phyloP scores from a whole-genome alignment of 2,329 filamentous ascomycete species.

The Trichoderma koningii region DNA sequence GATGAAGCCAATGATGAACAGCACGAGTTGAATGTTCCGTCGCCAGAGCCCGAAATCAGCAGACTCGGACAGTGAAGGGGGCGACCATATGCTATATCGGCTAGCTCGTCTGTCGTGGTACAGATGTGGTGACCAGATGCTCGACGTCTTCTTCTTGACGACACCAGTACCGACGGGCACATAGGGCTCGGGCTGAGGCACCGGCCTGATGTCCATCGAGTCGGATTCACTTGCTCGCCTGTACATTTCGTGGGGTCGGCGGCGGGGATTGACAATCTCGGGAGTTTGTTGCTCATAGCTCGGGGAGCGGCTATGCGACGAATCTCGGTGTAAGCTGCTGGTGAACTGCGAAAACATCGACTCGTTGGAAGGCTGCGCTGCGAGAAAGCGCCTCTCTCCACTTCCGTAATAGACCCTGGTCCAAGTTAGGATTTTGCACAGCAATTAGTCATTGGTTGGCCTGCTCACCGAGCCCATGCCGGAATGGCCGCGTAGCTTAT shows the following conservation, averaged over 20 bases:
- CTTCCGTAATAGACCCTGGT: slow-evolving; percentile 69
- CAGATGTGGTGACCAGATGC: slow-evolving; percentile 75
- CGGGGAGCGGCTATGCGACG: slow-evolving; percentile 51
- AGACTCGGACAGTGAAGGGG: slow-evolving; percentile 69
- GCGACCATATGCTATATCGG: slow-evolving; percentile 68
- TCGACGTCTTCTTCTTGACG: slow-evolving; percentile 55
- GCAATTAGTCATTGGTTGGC: not conserved
- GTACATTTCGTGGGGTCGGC: slow-evolving; percentile 45
- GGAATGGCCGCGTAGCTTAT: slow-evolving; percentile 51
- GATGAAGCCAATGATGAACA: slow-evolving; percentile 77
- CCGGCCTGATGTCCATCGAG: slow-evolving; percentile 49
- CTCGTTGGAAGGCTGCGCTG: slow-evolving; percentile 47
- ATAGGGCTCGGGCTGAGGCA: slow-evolving; percentile 40
- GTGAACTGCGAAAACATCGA: slow-evolving; percentile 50
- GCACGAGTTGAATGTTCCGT: slow-evolving; percentile 71
- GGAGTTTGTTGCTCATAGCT: slow-evolving; percentile 52
- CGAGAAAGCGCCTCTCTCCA: slow-evolving; percentile 59
- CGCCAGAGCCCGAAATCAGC: slow-evolving; percentile 62
- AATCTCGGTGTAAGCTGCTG: slow-evolving; percentile 51
- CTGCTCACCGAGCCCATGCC: slow-evolving; percentile 55
- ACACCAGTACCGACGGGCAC: slow-evolving; percentile 36
- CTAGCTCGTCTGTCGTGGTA: slow-evolving; percentile 62
- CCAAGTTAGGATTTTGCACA: slow-evolving; percentile 25
- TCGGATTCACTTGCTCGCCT: slow-evolving; percentile 28
- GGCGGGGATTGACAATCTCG: slow-evolving; percentile 50